Evolutionary conservation across 257 asterid genomes (phyloP), one percentile per base, ranked within the genome.

Genomic region (Salvia rosmarinus): DNA sequence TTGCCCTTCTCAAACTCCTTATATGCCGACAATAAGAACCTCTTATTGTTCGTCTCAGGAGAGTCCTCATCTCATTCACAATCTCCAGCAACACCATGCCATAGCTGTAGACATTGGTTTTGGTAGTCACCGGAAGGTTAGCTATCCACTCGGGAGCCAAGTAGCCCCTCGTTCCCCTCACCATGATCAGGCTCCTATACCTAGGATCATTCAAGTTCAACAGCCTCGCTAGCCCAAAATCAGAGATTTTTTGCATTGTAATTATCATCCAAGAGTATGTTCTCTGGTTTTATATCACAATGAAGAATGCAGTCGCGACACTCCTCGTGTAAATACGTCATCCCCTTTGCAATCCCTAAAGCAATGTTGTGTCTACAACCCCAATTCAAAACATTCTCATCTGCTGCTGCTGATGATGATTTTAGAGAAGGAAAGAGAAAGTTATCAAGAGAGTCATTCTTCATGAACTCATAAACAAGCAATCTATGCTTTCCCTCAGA

Each of bases 1-100:
- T 88, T 86, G 13, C 90, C 96, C 82, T 76, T 88, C 75, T 76
- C 93, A 50, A 80, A 85, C 75, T 88, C 91, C 19, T 85, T 91
- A 16, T 86, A 88, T 2, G 95, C 96, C 96, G 95, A 90, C 42
- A 78, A 5, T 2, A 88, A 81, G 19, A 85, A 85, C 84, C 68
- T 88, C 51, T 75, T 90, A 34, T 71, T 74, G 28, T 65, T 68
- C 4, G 93, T 90, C 47, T 77, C 79, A 0, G 64, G 2, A 5
- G 79, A 67, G 14, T 87, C 70, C 82, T 79, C 74, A 82, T 80
- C 12, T 88, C 85, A 4, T 82, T 74, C 0, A 87, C 51, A 4
- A 82, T 72, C 79, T 87, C 92, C 11, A 87, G 62, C 74, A 82
- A 43, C 71, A 77, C 81, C 84, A 84, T 81, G 8, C 92, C 92